phyloP scores from a whole-genome alignment of 169 alveolate species.

The Perkinsus chesapeaki region DNA sequence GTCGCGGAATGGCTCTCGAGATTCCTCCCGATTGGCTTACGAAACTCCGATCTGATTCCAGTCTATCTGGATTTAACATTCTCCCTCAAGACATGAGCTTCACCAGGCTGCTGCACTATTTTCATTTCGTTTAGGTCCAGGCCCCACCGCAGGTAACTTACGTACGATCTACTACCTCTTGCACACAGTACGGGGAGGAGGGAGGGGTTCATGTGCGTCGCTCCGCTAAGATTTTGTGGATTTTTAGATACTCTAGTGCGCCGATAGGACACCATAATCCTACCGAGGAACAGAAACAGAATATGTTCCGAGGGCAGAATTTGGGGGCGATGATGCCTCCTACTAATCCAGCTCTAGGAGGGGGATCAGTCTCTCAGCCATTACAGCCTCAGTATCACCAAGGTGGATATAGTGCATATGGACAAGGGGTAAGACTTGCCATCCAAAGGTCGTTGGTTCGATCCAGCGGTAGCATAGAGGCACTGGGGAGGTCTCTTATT shows the following conservation, averaged over 20 bases:
- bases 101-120: too few species aligned
- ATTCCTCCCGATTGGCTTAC: too few species aligned
- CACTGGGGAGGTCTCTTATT: too few species aligned
- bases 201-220: neutral
- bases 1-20: too few species aligned
- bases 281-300: neutral
- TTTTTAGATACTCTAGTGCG: neutral
- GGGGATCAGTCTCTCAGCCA: neutral
- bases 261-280: neutral
- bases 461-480: too few species aligned
- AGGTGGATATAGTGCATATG: neutral
- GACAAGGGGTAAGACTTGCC: neutral
- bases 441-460: neutral
- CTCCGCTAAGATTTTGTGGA: neutral
- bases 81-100: too few species aligned
- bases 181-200: neutral
- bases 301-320: neutral
- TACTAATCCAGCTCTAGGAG: neutral
- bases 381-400: neutral
- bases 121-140: neutral
- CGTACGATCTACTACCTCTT: neutral
- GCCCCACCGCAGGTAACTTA: neutral
- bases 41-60: too few species aligned
- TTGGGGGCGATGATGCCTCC: neutral
- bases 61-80: too few species aligned